Base-by-base conservation (phyloP, 371 early-diverging fungal genomes). In the Mortierella sp. region DNA sequence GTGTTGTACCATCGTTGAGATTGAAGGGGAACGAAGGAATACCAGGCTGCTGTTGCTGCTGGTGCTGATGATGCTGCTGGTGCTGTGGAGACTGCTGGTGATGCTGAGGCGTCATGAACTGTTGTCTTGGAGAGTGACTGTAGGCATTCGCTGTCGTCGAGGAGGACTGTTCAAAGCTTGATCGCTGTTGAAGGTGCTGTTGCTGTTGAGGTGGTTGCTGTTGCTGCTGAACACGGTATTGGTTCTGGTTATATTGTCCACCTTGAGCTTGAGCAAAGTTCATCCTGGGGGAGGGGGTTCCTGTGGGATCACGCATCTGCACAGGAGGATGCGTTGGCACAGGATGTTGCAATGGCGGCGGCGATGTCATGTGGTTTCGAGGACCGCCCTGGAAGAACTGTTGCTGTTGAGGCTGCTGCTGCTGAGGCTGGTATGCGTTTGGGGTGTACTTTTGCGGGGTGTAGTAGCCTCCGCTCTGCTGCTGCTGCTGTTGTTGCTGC, bases 1-100 rank as follows among this genome's bases (percentile, higher is more conserved):
- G 98, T 19, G 95, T 92, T 15, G 97, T 93, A 37, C 94, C 95
- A 72, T 92, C 92, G 68, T 86, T 88, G 26, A 74, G 60, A 29
- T 83, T 82, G 60, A 84, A 82, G 6, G 81, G 82, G 63, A 85
- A 84, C 21, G 84, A 82, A 59, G 76, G 81, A 21, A 82, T 77
- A 50, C 79, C 76, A 55, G 82, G 73, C 14, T 75, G 72, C 12
- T 64, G 80, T 23, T 69, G 80, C 59, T 70, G 72, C 46, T 69
- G 75, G 7, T 80, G 80, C 43, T 69, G 72, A 2, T 68, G 79
- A 48, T 82, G 86, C 15, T 72, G 70, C 19, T 76, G 87, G 4
- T 81, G 84, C 12, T 75, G 86, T 29, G 76, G 68, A 47, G 74
- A 83, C 45, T 85, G 82, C 19, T 76, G 84, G 52, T 55, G 60